A percentile compares a stretch with the other conserved stretches of the same genome.
Evolutionary conservation across 495 filamentous ascomycete genomes (phyloP).

Genomic region (Lichina pygmaea): DNA sequence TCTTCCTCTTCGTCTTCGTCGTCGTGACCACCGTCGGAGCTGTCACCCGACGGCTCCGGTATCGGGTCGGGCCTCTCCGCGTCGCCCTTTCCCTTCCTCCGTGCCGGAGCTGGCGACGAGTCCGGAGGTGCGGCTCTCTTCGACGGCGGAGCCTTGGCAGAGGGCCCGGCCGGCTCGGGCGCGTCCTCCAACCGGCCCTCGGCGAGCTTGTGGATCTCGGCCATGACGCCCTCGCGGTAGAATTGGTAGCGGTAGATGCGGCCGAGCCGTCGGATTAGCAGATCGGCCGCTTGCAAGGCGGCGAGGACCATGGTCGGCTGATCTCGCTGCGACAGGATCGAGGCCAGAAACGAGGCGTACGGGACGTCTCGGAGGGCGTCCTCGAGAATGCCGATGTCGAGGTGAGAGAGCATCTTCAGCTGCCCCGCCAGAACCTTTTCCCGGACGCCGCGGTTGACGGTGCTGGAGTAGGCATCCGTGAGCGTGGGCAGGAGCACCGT

Average conservation of each 20-base stretch:
- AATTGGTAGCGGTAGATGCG: slow-evolving; percentile 87
- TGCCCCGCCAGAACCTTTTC: slow-evolving; percentile 90
- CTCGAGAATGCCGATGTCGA: slow-evolving; percentile 57
- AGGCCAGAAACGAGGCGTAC: slow-evolving; percentile 89
- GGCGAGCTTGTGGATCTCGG: slow-evolving; percentile 64
- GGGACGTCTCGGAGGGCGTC: slow-evolving; percentile 76
- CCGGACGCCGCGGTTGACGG: slow-evolving; percentile 90
- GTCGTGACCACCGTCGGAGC: slow-evolving; percentile 20
- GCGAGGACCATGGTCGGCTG: slow-evolving; percentile 64
- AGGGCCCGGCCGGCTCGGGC: background rate
- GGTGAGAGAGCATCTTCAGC: slow-evolving; percentile 92
- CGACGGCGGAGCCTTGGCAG: background rate
- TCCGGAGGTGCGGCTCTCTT: background rate
- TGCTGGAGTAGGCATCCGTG: slow-evolving; percentile 93
- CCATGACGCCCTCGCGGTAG: slow-evolving; percentile 88
- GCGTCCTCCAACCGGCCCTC: slow-evolving; percentile 5
- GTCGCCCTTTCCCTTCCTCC: background rate
- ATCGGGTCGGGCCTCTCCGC: background rate
- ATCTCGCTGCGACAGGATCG: slow-evolving; percentile 90
- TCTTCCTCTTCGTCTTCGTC: slow-evolving; percentile 6
- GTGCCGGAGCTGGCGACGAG: background rate
- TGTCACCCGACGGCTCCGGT: slow-evolving; percentile 4
- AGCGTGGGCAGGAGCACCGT: slow-evolving; percentile 88
- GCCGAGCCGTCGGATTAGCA: slow-evolving; percentile 60
- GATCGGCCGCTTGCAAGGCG: slow-evolving; percentile 67